Evolutionary conservation across 495 filamentous ascomycete genomes (phyloP), one percentile per base, ranked within the genome.

Genomic region (Hypoxylon perforatum): DNA sequence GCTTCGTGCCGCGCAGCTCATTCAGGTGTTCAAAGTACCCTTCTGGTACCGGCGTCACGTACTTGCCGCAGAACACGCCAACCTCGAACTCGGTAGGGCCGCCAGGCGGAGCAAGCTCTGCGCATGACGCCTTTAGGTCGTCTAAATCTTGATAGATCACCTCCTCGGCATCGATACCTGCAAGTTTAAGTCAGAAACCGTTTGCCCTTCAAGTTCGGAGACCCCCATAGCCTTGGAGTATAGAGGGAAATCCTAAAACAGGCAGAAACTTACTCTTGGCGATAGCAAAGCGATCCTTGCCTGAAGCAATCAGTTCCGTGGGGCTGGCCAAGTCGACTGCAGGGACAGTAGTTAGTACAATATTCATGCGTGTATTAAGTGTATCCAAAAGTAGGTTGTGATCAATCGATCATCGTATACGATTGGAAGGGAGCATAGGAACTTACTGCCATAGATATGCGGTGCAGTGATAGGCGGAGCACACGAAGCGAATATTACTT

Each of bases 51-150:
- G 88, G 89, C 0, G 95, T 99, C 47, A 92, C 81, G 76, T 98
- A 97, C 71, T 86, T 86, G 19, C 96, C 95, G 65, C 91, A 96
- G 83, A 99, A 98, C 14, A 98, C 93, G 62, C 95, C 94, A n/a
- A 96, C 89, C 76, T 98, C 96, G 62, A 98, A 97, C 25, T 86
- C 76, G 30, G 78, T 82, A 30, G 87, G 78, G 35, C 76, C 73
- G 14, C 76, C 75, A 39, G 86, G 81, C 5, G 85, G 81, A n/a
- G 84, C 82, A 3, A 90, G 85, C 69, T 92, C 90, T 0, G 88
- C 85, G 72, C 93, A 97, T 4, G 93, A 88, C 35, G 85, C 88
- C 74, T 92, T 90, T 9, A 97, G 83, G 68, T 96, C 93, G 11
- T 86, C 85, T n/a, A 97, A 82, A 41, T 88, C 88, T 73, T 97